Evolutionary conservation across 148 eudicot genomes (phyloP).

Genomic region (Oxyria digyna): DNA sequence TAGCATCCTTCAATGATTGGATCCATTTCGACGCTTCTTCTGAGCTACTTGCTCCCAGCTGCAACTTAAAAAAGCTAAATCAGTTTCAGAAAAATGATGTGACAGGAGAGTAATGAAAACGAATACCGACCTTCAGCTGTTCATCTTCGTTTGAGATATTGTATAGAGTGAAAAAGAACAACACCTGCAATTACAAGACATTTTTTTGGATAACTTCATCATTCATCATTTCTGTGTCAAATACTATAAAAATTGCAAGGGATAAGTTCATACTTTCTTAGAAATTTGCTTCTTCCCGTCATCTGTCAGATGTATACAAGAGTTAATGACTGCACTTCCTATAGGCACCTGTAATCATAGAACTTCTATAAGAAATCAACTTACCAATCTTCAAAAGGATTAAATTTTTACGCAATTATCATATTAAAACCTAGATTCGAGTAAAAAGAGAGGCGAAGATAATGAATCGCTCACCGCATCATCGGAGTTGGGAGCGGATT

Average conservation of each 20-base stretch:
- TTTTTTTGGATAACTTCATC: too few species aligned
- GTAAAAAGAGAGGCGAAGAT: neutral
- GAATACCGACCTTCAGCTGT: constrained; percentile 47
- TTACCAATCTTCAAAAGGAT: neutral
- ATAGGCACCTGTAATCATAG: constrained; percentile 36
- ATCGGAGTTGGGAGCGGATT: neutral
- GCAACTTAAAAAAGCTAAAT: neutral
- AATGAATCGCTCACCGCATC: neutral
- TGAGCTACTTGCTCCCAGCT: constrained; percentile 67
- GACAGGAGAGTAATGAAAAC: constrained; percentile 6
- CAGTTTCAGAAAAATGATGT: neutral
- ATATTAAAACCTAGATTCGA: too few species aligned
- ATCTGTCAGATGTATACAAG: constrained; percentile 56
- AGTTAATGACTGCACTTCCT: constrained; percentile 64
- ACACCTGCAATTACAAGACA: constrained; percentile 26
- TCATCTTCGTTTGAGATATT: constrained; percentile 55
- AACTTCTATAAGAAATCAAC: neutral
- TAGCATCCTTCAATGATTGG: constrained; percentile 37
- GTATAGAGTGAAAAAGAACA: constrained; percentile 52
- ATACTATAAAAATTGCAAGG: neutral
- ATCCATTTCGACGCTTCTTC: constrained; percentile 76
- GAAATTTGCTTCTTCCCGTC: constrained; percentile 48
- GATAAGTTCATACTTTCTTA: constrained; percentile 34
- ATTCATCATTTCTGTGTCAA: too few species aligned
- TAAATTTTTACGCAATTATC: too few species aligned